Conservation (phyloP, 2,329 filamentous ascomycete species). For the Microcyclospora pomicola region DNA sequence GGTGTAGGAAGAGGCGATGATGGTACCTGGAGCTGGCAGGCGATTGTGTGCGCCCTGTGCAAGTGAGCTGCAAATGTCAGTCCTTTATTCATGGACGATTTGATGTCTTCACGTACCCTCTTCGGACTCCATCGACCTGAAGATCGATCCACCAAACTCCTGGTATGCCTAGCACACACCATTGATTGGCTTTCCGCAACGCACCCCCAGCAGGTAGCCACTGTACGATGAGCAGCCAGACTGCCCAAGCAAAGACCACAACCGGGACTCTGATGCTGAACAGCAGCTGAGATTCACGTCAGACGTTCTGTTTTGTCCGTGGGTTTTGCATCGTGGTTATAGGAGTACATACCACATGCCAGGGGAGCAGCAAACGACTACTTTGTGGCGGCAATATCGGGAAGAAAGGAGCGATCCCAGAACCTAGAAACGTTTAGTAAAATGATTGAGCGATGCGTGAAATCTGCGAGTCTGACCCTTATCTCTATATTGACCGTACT, state of each 20-base stretch:
- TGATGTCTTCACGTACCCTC: conserved; percentile 45
- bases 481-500: conserved; percentile 85
- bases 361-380: conserved; percentile 44
- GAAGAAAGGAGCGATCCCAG: conserved; percentile 91
- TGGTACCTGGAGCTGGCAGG: conserved; percentile 62
- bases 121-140: conserved; percentile 93
- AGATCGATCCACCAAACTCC: conserved; percentile 98
- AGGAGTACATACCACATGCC: conserved; percentile 12
- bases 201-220: conserved; percentile 59
- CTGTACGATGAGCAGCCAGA: conserved; percentile 35
- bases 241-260: conserved; percentile 42
- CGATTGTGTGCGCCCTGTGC: conserved; percentile 58
- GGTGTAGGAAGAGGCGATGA: conserved; percentile 85
- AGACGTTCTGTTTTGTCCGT: conserved; percentile 25
- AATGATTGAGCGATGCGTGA: conserved; percentile 3
- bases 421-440: conserved; percentile 45
- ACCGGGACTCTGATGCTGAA: conserved; percentile 77
- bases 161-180: conserved; percentile 74
- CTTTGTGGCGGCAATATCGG: conserved; percentile 56
- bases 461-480: conserved; percentile 45
- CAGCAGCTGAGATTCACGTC: conserved; percentile 39
- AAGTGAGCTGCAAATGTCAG: conserved; percentile 39
- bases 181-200: conserved; percentile 70
- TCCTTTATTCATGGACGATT: not conserved
- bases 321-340: not conserved